phyloP scores from a whole-genome alignment of 2,329 filamentous ascomycete species.

The Pezicula rhizophila region DNA sequence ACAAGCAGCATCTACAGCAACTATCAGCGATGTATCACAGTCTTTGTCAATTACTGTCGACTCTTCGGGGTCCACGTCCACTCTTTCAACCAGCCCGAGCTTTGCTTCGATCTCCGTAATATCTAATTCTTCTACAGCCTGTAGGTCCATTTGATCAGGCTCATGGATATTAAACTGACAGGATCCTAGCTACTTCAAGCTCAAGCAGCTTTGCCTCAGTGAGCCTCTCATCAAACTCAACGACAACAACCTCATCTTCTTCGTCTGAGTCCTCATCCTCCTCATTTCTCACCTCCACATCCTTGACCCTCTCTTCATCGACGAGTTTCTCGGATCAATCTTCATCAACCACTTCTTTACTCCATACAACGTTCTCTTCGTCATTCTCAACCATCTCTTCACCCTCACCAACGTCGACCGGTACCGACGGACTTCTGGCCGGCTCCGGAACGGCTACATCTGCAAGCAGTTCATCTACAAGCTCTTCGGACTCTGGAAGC shows the following conservation, averaged over 20 bases:
- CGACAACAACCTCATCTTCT: slow-evolving; percentile 6
- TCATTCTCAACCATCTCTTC: slow-evolving; percentile 3
- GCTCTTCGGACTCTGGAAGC: slow-evolving; percentile 13
- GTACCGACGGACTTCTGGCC: slow-evolving; percentile 3
- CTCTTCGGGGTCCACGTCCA: slow-evolving; percentile 9
- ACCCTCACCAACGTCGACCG: slow-evolving; percentile 5
- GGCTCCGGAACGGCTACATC: slow-evolving; percentile 7
- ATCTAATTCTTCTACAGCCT: slow-evolving; percentile 23
- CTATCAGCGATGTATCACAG: slow-evolving; percentile 11
- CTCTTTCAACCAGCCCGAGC: slow-evolving; percentile 17
- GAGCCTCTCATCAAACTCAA: slow-evolving; percentile 11
- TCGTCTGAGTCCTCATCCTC: slow-evolving; percentile 1
- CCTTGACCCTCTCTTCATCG: background rate
- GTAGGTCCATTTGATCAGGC: slow-evolving; percentile 13
- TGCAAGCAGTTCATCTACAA: slow-evolving; percentile 11
- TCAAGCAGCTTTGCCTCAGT: slow-evolving; percentile 15
- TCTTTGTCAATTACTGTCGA: slow-evolving; percentile 13
- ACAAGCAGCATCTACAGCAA: background rate
- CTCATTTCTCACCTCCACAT: slow-evolving; percentile 4
- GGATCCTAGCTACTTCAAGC: slow-evolving; percentile 24
- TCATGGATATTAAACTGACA: slow-evolving; percentile 9
- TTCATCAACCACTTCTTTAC: background rate
- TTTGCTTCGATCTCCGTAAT: slow-evolving; percentile 21
- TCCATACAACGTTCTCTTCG: slow-evolving; percentile 1
- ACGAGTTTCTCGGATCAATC: background rate